A percentile compares a stretch with the other conserved stretches of the same genome.
Conservation (phyloP, 352 stramenopile species). For the Phytopythium ostracodes region DNA sequence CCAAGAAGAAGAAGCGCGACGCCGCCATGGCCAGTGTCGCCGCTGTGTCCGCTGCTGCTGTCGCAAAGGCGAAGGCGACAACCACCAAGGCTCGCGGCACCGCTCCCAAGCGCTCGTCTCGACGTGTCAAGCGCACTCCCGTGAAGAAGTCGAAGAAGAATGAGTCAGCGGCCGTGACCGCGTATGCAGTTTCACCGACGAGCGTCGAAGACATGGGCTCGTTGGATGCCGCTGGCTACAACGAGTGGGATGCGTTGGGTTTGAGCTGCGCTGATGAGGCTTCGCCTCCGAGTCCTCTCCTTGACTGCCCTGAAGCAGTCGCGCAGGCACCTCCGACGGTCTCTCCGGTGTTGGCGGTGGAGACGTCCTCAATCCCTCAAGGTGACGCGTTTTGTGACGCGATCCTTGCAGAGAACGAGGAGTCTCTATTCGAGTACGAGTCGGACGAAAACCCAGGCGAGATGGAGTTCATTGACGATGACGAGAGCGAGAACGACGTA, state of each 20-base stretch:
- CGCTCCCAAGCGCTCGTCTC: neutral
- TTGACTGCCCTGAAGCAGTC: neutral
- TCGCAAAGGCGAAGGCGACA: neutral
- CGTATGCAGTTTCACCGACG: neutral
- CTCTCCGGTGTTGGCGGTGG: neutral
- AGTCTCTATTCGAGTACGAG: neutral
- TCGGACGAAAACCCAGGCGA: neutral
- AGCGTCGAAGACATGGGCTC: neutral
- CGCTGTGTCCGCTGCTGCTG: neutral
- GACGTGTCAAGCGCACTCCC: neutral
- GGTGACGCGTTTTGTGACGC: slow-evolving; percentile 1
- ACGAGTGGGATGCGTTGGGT: neutral
- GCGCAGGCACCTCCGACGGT: neutral
- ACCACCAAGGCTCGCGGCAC: neutral
- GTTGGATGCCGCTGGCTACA: neutral
- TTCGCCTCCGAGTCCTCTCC: neutral
- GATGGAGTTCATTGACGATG: neutral
- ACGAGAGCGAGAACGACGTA: slow-evolving; percentile 2
- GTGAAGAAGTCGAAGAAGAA: slow-evolving; percentile 4
- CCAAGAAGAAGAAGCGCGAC: slow-evolving; percentile 28
- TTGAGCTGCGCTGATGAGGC: neutral
- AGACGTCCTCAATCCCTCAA: neutral
- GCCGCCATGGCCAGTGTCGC: neutral
- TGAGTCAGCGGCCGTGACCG: neutral
- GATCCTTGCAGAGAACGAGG: slow-evolving; percentile 3